Evolutionary conservation across 1,139 yeast species (phyloP), one percentile per base, ranked within the genome.

Genomic region (Hemisphaericaspora xylofermentans): DNA sequence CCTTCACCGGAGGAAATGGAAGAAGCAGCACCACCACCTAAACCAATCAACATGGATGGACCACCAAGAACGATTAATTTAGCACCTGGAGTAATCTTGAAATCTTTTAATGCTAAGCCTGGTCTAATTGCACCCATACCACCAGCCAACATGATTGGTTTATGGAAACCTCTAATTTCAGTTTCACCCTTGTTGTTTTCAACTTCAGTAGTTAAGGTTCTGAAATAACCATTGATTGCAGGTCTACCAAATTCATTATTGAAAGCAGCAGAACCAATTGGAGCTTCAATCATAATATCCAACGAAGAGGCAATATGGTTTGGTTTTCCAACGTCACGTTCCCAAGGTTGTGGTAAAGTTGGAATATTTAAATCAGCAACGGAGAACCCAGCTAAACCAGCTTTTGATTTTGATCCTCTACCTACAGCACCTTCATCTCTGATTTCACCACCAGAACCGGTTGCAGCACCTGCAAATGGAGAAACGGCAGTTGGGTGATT

Each of bases 381-480:
- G 7, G 95, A 79, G 65, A 82, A 94, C 6, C 99, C 99, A 41
- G 95, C 76, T 50, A 94, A 75, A 42, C 99, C 99, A 56, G 98
- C 96, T 67, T 93, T 93, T 33, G 98, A 82, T 64, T 88, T 88
- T 19, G 98, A 93, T 40, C 99, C 99, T 63, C 97, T 81, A 49
- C 99, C 99, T 16, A 93, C 96, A 22, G 99, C 98, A 68, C 98
- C 98, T 70, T 94, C 99, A 64, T 94, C 99, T 76, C 99, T 87
- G 57, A 94, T 94, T 68, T 94, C 99, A 70, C 99, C 99, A 64
- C 99, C 99, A 16, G 98, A 91, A 50, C 99, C 99, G 15, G 99
- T 94, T 29, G 99, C 96, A 29, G 99, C 99, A 66, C 99, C 99
- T 4, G 98, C 93, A 67, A 88, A 94, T 27, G 99, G 99, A 22